Percentiles rank a stretch among this genome's conserved stretches.
These are phyloP conservation scores for Calocybe cyanea DNA, from an alignment of 768 basidiomycete species.

Conservation along the genomic window DNA sequence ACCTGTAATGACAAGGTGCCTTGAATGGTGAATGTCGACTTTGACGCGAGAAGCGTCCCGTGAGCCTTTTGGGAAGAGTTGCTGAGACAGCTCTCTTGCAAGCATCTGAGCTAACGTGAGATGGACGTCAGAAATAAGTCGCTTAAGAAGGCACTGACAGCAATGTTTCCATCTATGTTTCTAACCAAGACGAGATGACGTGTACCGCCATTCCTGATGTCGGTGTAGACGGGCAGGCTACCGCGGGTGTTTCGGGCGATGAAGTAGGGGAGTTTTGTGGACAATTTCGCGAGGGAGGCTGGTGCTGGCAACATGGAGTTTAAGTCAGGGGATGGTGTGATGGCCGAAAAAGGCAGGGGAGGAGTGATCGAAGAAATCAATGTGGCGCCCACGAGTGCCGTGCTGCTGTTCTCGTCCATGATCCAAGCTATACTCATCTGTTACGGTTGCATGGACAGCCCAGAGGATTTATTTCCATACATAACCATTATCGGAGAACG, in stretches of 20 bases:
- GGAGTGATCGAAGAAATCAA: conserved; percentile 6
- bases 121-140: conserved; percentile 3
- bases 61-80: conserved; percentile 47
- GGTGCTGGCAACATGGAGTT: not conserved
- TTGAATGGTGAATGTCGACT: conserved; percentile 41
- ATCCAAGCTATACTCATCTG: no score
- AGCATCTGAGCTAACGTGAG: conserved; percentile 41
- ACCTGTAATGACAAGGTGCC: conserved; percentile 57
- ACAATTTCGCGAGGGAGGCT: conserved; percentile 11
- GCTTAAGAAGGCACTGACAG: conserved; percentile 39
- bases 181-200: conserved; percentile 56
- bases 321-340: not conserved
- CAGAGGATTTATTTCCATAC: not conserved
- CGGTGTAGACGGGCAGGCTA: conserved; percentile 72
- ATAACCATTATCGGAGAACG: conserved; percentile 11
- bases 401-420: conserved; percentile 13
- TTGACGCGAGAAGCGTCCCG: conserved; percentile 46
- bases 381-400: conserved; percentile 14
- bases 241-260: conserved; percentile 65
- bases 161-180: conserved; percentile 62
- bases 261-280: conserved; percentile 41
- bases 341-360: not conserved
- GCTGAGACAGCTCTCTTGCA: conserved; percentile 48
- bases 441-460: not conserved
- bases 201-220: conserved; percentile 63